Evolutionary conservation across 2,329 filamentous ascomycete genomes (phyloP).

Genomic region (Aspergillus sp.): DNA sequence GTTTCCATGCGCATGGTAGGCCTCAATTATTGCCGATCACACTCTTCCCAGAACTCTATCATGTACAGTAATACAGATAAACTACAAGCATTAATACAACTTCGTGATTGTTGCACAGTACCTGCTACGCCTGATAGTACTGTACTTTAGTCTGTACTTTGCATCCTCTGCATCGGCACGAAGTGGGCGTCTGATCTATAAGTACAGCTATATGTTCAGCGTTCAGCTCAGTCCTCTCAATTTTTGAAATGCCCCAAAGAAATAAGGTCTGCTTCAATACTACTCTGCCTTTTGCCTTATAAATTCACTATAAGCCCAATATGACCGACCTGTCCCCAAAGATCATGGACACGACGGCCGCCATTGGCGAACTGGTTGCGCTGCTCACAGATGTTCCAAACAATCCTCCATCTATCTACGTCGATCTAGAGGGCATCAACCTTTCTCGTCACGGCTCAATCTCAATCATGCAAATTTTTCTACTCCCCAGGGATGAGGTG

Average conservation of each 20-base stretch:
- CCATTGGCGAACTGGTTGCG: conserved; percentile 25
- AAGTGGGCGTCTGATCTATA: not conserved
- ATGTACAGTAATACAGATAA: no score
- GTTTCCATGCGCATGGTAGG: no score
- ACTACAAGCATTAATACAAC: no score
- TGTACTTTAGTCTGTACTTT: not conserved
- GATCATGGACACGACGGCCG: not conserved
- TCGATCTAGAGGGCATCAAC: not conserved
- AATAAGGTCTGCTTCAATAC: not conserved
- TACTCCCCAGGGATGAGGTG: not conserved
- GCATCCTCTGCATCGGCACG: not conserved
- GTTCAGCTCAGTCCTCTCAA: not conserved
- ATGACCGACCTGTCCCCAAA: not conserved
- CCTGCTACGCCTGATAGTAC: not conserved
- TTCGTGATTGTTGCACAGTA: no score
- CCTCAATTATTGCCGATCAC: no score
- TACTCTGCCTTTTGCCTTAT: no score
- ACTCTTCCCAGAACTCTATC: no score
- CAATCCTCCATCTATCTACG: not conserved
- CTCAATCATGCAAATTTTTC: conserved; percentile 1
- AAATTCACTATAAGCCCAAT: not conserved
- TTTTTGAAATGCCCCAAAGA: not conserved
- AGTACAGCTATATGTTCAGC: not conserved
- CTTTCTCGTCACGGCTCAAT: not conserved
- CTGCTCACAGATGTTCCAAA: conserved; percentile 19